phyloP scores from a whole-genome alignment of 2,329 filamentous ascomycete species.

The Orbilia javanica region DNA sequence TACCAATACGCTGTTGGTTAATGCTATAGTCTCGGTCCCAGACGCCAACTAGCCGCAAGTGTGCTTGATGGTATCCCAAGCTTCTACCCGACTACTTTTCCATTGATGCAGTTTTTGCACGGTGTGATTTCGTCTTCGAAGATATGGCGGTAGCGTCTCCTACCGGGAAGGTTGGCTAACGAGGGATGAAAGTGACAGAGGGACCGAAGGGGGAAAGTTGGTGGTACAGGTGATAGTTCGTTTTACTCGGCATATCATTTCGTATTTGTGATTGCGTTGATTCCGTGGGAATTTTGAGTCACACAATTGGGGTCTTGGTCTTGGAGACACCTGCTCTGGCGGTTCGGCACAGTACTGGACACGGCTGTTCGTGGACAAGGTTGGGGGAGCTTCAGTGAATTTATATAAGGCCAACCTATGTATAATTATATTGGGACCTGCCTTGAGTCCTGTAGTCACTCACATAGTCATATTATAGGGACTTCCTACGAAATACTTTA shows the following conservation, averaged over 20 bases:
- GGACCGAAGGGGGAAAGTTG: neutral
- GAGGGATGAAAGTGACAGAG: neutral
- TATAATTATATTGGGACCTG: no score
- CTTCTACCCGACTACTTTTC: no score
- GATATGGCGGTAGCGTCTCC: no score
- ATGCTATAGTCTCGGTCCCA: no score
- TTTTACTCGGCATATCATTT: neutral
- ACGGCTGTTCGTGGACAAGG: neutral
- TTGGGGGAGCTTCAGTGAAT: neutral
- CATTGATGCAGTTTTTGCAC: neutral
- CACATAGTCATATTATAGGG: no score
- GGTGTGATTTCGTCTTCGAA: no score
- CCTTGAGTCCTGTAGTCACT: no score
- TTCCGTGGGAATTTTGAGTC: neutral
- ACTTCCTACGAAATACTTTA: no score
- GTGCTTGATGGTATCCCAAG: no score
- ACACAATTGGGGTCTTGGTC: neutral
- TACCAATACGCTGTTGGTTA: no score
- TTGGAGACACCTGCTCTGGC: neutral
- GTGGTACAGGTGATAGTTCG: neutral
- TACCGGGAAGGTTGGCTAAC: neutral
- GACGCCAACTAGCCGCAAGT: no score
- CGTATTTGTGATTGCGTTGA: neutral
- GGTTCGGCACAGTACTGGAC: neutral
- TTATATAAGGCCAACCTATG: no score